Percentiles rank a stretch among this genome's conserved stretches.
These are phyloP conservation scores for Chaetomium tenue DNA, from an alignment of 495 filamentous ascomycete species.

Conservation along the genomic window DNA sequence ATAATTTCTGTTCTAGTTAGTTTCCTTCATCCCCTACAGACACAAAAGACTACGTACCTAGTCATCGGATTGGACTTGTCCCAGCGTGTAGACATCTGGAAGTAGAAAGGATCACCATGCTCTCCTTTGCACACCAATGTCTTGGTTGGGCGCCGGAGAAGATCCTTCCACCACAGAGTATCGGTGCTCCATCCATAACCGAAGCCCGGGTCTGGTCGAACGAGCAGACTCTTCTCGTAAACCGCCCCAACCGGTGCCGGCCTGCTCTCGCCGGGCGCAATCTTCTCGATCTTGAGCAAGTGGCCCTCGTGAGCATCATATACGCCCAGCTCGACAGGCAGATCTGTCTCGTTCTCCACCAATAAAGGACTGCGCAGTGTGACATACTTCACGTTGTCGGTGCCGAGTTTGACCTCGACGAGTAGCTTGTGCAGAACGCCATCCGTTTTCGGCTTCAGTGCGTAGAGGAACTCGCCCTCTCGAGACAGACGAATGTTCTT, in stretches of 20 bases:
- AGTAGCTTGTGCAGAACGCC: constrained; percentile 81
- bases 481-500: constrained; percentile 84
- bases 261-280: constrained; percentile 84
- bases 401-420: constrained; percentile 84
- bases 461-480: constrained; percentile 91
- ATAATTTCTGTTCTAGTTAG: constrained; percentile 58
- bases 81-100: constrained; percentile 84
- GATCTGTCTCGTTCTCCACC: constrained; percentile 96
- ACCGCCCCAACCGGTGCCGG: constrained; percentile 91
- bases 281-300: constrained; percentile 95
- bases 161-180: constrained; percentile 84
- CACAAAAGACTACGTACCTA: constrained; percentile 42
- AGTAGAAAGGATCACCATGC: constrained; percentile 84
- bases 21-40: constrained; percentile 29
- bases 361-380: constrained; percentile 93
- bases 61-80: constrained; percentile 79
- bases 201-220: constrained; percentile 94
- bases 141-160: constrained; percentile 76
- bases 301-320: constrained; percentile 85
- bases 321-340: constrained; percentile 91
- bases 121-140: constrained; percentile 87
- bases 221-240: constrained; percentile 83
- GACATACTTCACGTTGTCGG: constrained; percentile 96
- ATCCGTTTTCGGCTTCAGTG: constrained; percentile 74
- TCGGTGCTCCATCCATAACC: constrained; percentile 93